Evolutionary conservation across 2,329 filamentous ascomycete genomes (phyloP).

Genomic region (Raffaelea ambrosiae): DNA sequence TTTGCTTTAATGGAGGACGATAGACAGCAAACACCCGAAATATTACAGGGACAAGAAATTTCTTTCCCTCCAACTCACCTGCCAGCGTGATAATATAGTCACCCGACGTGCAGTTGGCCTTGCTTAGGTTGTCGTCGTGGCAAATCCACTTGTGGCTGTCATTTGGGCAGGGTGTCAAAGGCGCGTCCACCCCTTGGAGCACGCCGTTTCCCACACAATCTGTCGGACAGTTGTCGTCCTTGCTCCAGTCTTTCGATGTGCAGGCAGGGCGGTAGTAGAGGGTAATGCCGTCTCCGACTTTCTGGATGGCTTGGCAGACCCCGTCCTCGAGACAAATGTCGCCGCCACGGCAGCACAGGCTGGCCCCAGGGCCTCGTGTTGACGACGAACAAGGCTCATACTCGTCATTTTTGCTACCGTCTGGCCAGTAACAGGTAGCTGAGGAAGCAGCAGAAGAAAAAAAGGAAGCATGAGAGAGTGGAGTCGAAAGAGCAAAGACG

Average conservation of each 20-base stretch:
- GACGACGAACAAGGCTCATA: conserved; percentile 7
- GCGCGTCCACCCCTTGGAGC: not conserved
- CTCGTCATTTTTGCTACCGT: conserved; percentile 7
- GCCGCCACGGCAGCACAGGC: conserved; percentile 11
- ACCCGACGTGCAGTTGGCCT: conserved; percentile 8
- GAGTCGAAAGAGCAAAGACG: too few species aligned
- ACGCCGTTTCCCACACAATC: conserved; percentile 6
- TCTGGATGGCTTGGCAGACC: conserved; percentile 5
- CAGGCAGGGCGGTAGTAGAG: conserved; percentile 11
- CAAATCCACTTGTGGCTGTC: conserved; percentile 8
- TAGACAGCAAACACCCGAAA: too few species aligned
- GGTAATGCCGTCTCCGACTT: not conserved
- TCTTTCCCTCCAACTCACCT: too few species aligned
- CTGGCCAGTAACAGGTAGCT: conserved; percentile 13
- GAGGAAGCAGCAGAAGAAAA: too few species aligned
- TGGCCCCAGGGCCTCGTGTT: not conserved
- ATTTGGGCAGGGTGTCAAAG: conserved; percentile 4
- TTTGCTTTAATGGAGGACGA: too few species aligned
- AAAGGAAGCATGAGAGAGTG: not conserved
- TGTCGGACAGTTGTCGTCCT: conserved; percentile 7
- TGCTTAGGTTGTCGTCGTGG: conserved; percentile 4
- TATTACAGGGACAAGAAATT: too few species aligned
- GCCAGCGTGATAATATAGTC: conserved; percentile 5
- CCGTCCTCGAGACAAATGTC: conserved; percentile 10
- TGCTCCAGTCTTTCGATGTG: conserved; percentile 4